Conservation (phyloP, 306 rosid genomes). For the Erythrophleum fordii region DNA sequence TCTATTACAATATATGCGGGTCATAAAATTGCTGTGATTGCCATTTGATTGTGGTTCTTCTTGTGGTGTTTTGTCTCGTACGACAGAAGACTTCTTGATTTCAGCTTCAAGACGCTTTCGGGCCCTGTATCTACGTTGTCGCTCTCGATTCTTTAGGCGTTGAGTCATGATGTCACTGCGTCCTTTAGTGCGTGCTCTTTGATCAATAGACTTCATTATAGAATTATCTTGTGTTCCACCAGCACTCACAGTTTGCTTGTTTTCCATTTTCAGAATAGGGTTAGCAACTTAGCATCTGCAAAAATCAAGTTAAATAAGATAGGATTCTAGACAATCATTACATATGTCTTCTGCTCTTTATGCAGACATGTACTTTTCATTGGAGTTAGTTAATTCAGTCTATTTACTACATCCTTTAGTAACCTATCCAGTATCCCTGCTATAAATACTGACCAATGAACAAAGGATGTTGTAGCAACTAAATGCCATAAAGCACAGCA, state of each 20-base stretch:
- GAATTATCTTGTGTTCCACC: constrained; percentile 52
- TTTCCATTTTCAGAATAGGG: constrained; percentile 60
- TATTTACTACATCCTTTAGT: constrained; percentile 17
- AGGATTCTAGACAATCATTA: constrained; percentile 12
- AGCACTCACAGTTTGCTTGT: constrained; percentile 44
- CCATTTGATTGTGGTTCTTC: constrained; percentile 46
- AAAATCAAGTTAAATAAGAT: constrained; percentile 33
- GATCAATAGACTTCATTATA: constrained; percentile 56
- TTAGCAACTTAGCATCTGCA: constrained; percentile 63
- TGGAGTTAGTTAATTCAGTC: constrained; percentile 17
- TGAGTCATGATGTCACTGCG: constrained; percentile 63
- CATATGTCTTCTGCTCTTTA: constrained; percentile 1
- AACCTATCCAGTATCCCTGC: constrained; percentile 1
- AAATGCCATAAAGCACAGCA: not conserved
- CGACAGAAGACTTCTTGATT: constrained; percentile 45
- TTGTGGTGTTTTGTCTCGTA: constrained; percentile 40
- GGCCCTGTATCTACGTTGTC: constrained; percentile 92
- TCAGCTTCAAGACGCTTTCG: constrained; percentile 87
- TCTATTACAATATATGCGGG: constrained; percentile 59
- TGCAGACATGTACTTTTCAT: constrained; percentile 34
- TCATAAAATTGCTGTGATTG: constrained; percentile 41
- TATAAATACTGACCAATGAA: constrained; percentile 19
- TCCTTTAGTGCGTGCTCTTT: constrained; percentile 51
- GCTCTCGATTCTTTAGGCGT: constrained; percentile 87
- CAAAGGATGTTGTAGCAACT: not conserved